Percentiles rank a stretch among this genome's conserved stretches.
Evolutionary conservation across 1,284 basidiomycete genomes (phyloP).

Genomic region (Rhodofomes roseus): DNA sequence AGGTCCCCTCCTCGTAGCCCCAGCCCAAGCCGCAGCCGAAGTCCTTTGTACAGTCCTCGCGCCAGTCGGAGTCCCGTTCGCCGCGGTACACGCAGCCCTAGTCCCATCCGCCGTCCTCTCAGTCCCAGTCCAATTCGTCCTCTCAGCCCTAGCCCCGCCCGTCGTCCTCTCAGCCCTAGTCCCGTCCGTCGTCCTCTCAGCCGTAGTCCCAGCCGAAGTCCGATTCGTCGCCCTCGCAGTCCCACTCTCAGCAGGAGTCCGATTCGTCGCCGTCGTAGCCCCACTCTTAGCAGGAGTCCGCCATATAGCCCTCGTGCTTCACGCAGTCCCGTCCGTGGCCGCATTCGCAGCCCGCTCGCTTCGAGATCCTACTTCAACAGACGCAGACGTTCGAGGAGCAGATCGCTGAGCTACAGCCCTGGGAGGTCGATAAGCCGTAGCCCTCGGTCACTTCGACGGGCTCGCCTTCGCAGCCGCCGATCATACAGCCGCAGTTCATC

Average conservation of each 20-base stretch:
- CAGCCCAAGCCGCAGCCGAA: neutral
- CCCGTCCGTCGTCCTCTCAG: neutral
- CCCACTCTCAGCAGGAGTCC: neutral
- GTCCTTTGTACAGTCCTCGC: neutral
- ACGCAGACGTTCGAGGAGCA: neutral
- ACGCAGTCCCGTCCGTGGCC: neutral
- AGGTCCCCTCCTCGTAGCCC: neutral
- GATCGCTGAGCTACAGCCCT: neutral
- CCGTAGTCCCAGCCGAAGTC: neutral
- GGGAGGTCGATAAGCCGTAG: neutral
- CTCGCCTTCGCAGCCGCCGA: neutral
- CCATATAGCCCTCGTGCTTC: neutral
- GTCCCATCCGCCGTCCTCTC: neutral
- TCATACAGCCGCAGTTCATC: neutral
- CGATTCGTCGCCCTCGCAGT: neutral
- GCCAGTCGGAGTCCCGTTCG: neutral
- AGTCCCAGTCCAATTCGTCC: neutral
- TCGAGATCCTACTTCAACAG: neutral
- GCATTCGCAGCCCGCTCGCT: neutral
- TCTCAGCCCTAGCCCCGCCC: neutral
- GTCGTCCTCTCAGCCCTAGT: neutral
- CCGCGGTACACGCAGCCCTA: neutral
- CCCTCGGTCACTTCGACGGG: neutral
- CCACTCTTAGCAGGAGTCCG: too few relatives aligned
- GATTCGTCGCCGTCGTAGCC: neutral